A percentile compares a stretch with the other conserved stretches of the same genome.
phyloP scores from a whole-genome alignment of 345 rosid species.

The Citrus hindsii region DNA sequence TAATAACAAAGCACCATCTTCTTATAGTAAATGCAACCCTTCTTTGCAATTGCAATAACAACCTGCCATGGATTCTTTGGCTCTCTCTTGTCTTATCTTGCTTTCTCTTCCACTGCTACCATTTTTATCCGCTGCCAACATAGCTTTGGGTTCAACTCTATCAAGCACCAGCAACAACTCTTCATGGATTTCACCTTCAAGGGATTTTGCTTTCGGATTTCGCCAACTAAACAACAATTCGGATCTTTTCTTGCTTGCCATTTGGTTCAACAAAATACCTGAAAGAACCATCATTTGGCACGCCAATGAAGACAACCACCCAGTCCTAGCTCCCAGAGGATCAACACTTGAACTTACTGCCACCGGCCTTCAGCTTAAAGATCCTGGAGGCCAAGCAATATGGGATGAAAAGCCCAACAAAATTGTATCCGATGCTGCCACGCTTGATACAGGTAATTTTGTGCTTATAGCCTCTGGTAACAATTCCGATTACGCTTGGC shows the following conservation, averaged over 20 bases:
- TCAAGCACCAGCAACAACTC: slow-evolving; percentile 6
- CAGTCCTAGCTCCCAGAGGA: slow-evolving; percentile 12
- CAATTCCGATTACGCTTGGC: slow-evolving; percentile 26
- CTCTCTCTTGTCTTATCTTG: slow-evolving; percentile 1
- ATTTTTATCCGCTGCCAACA: slow-evolving; percentile 1
- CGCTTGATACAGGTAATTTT: slow-evolving; percentile 36
- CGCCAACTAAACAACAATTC: slow-evolving; percentile 11
- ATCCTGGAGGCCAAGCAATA: slow-evolving; percentile 7
- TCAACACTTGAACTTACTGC: slow-evolving; percentile 24
- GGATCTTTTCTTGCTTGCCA: slow-evolving; percentile 24
- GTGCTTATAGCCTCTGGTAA: slow-evolving; percentile 22
- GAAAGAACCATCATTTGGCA: slow-evolving; percentile 27
- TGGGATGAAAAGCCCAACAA: slow-evolving; percentile 2
- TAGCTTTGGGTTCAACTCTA: slow-evolving; percentile 10
- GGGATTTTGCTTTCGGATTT: slow-evolving; percentile 29
- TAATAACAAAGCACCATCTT: no score
- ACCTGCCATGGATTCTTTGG: not conserved
- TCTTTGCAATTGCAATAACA: not conserved
- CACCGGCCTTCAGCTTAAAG: slow-evolving; percentile 7
- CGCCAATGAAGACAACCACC: slow-evolving; percentile 17
- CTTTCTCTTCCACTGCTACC: not conserved
- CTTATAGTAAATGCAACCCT: no score
- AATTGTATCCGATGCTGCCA: slow-evolving; percentile 8
- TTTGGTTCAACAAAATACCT: slow-evolving; percentile 34
- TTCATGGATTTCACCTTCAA: slow-evolving; percentile 15